Evolutionary conservation across 805 yeast species (phyloP).

Genomic region (Candida stauntonica): DNA sequence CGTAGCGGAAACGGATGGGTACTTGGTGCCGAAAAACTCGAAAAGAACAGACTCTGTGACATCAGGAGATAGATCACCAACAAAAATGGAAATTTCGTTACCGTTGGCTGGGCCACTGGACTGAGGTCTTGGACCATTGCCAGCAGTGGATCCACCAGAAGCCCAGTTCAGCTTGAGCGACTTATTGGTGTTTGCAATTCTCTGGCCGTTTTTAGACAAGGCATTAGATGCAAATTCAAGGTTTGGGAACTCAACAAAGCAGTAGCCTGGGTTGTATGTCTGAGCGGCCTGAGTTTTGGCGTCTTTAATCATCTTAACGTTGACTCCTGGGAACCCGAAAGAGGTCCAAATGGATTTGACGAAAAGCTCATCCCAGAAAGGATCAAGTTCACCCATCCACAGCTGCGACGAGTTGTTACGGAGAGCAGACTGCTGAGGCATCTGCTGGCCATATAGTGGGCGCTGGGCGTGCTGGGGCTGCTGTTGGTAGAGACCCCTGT

Average conservation of each 20-base stretch:
- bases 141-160: conserved; percentile 39
- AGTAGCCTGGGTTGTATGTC: conserved; percentile 60
- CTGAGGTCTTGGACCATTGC: not conserved
- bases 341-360: conserved; percentile 66
- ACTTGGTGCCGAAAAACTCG: conserved; percentile 63
- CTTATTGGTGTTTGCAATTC: conserved; percentile 58
- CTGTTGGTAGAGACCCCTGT: conserved; percentile 6
- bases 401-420: conserved; percentile 32
- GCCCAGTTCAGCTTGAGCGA: conserved; percentile 80
- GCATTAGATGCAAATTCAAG: conserved; percentile 62
- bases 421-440: conserved; percentile 12
- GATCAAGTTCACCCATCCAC: conserved; percentile 93
- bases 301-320: conserved; percentile 70
- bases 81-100: conserved; percentile 65
- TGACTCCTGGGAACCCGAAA: conserved; percentile 56
- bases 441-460: conserved; percentile 3
- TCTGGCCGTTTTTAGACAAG: conserved; percentile 59
- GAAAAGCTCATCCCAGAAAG: conserved; percentile 71
- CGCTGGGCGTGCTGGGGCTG: conserved; percentile 6
- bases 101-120: conserved; percentile 10
- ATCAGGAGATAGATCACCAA: conserved; percentile 77
- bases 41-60: conserved; percentile 63
- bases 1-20: conserved; percentile 69
- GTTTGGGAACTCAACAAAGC: conserved; percentile 72
- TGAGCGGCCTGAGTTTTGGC: conserved; percentile 30